These are phyloP conservation scores for Carex kokanica DNA, from an alignment of 176 grass and related monocot genomes.

Conservation along the genomic window DNA sequence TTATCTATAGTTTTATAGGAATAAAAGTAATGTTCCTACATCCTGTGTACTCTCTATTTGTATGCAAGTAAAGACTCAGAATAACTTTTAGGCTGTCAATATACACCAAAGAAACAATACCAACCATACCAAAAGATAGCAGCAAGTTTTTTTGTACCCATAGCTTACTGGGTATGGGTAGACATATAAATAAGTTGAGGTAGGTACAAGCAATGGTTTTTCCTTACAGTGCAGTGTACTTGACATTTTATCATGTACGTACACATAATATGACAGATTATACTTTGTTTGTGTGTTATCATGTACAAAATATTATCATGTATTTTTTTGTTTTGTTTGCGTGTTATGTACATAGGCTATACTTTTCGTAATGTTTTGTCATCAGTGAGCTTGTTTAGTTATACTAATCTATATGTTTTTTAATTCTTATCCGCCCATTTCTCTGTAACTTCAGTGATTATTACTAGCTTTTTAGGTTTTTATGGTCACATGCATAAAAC, in stretches of 20 bases:
- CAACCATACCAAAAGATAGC: background rate
- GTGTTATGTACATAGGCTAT: background rate
- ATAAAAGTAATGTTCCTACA: background rate
- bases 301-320: background rate
- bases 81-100: background rate
- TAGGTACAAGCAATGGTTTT: background rate
- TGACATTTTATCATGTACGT: background rate
- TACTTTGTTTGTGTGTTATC: background rate
- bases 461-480: background rate
- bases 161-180: background rate
- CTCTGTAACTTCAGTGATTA: background rate
- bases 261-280: background rate
- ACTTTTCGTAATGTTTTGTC: background rate
- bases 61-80: background rate
- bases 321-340: background rate
- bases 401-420: background rate
- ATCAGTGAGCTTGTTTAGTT: background rate
- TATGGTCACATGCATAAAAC: background rate
- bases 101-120: background rate
- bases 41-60: background rate
- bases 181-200: background rate
- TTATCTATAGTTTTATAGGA: background rate
- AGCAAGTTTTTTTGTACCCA: background rate
- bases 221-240: background rate
- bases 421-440: background rate